phyloP scores from a whole-genome alignment of 176 grass and related monocot genomes.

The Eleusine coracana region DNA sequence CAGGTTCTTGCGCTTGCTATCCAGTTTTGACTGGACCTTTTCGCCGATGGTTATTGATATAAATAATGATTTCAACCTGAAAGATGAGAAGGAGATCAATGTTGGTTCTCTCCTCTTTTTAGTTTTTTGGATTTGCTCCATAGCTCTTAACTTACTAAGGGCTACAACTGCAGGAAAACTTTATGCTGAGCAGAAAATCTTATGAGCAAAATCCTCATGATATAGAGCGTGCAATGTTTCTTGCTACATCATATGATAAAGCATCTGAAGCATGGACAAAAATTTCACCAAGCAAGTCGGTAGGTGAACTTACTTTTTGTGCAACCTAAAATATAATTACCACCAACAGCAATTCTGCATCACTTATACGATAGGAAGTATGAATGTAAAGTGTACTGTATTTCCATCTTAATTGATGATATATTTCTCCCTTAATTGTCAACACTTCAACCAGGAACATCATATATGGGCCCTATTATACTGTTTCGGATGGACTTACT shows the following conservation, averaged over 20 bases:
- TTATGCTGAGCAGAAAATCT: slow-evolving; percentile 80
- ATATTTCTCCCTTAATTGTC: not conserved
- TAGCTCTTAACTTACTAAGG: slow-evolving; percentile 16
- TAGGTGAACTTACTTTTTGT: slow-evolving; percentile 43
- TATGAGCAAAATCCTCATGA: slow-evolving; percentile 76
- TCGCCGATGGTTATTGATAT: slow-evolving; percentile 92
- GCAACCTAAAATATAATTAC: not conserved
- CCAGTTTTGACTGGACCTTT: slow-evolving; percentile 90
- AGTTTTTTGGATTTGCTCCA: slow-evolving; percentile 26
- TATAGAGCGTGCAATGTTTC: slow-evolving; percentile 78
- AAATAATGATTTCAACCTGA: slow-evolving; percentile 80
- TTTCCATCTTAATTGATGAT: slow-evolving; percentile 10
- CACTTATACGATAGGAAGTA: slow-evolving; percentile 3
- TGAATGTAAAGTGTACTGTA: slow-evolving; percentile 1
- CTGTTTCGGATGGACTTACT: slow-evolving; percentile 1
- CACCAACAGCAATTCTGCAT: not conserved
- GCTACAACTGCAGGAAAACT: slow-evolving; percentile 64
- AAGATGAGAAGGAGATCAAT: slow-evolving; percentile 86
- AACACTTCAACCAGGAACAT: slow-evolving; percentile 1
- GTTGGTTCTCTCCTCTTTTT: slow-evolving; percentile 51
- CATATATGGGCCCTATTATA: not conserved
- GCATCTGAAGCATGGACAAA: slow-evolving; percentile 93
- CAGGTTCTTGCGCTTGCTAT: slow-evolving; percentile 89
- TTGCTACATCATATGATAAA: slow-evolving; percentile 93
- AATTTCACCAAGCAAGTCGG: slow-evolving; percentile 78